Evolutionary conservation across 495 filamentous ascomycete species (phyloP), one percentile per base, ranked within the genome.

Genomic region (Apiosordaria backusii): DNA sequence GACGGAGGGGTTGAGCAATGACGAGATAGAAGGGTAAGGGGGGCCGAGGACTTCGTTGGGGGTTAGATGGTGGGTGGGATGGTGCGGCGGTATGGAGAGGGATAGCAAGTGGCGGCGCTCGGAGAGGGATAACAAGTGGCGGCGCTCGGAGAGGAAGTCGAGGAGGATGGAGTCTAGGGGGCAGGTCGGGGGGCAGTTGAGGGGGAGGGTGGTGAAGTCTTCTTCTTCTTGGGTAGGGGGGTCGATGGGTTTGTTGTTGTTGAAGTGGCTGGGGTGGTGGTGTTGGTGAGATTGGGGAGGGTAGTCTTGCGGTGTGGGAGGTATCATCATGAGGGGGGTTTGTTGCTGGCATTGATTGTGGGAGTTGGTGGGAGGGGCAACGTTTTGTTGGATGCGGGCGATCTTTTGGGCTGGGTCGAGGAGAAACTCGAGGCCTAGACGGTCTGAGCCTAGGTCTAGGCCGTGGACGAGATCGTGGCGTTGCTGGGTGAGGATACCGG

Each of bases 1-100:
- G 61, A 94, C 85, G 64, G 86, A 90, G 6, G 91, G 91, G 71
- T 93, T 92, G 6, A n/a, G n/a, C n/a, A n/a, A n/a, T n/a, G n/a
- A n/a, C n/a, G 88, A 88, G 61, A 94, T 85, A 63, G 86, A 90
- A 5, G 91, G 91, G 71, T 93, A 92, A 5, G 82, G 78, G 6
- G 90, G 92, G 3, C 90, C 91, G 21, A 89, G 79, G 18, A 93
- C 80, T 60, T 88, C 85, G 26, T 7, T 4, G 61, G 85, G 78
- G 19, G 80, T n/a, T n/a, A n/a, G n/a, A n/a, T n/a, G n/a, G n/a
- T n/a, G n/a, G n/a, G n/a, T n/a, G n/a, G n/a, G n/a, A n/a, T n/a
- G n/a, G n/a, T n/a, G n/a, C n/a, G n/a, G 72, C 0, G 85, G 76
- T 3, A 85, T 80, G 22, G 90, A 89, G 63, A 88, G 82, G 0